A percentile compares a stretch with the other conserved stretches of the same genome.
Conservation (phyloP, 176 grass and related monocot genomes). For the Coix lacrymajobi region DNA sequence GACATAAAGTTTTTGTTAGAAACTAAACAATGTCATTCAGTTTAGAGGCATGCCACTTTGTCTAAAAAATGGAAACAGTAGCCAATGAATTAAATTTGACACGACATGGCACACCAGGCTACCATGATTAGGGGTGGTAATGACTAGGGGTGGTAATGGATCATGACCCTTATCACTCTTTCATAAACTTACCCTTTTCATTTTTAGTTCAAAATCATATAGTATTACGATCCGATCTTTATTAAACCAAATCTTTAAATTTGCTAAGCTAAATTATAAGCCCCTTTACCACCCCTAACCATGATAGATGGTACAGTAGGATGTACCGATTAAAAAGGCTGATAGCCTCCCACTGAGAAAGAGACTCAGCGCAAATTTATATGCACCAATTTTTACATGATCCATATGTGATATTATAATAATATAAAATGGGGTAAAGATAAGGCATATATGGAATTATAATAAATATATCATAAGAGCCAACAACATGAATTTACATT, state of each 20-base stretch:
- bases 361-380: neutral
- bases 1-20: too few relatives aligned
- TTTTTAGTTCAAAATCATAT: too few relatives aligned
- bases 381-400: neutral
- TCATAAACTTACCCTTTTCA: too few relatives aligned
- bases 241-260: too few relatives aligned
- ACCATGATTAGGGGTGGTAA: too few relatives aligned
- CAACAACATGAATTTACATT: conserved; percentile 37
- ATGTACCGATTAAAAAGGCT: neutral
- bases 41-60: neutral
- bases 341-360: neutral
- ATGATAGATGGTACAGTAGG: neutral
- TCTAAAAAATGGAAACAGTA: neutral
- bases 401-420: neutral
- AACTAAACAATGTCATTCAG: too few relatives aligned
- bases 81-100: neutral
- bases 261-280: too few relatives aligned
- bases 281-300: too few relatives aligned
- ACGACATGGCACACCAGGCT: neutral
- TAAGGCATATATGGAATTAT: neutral
- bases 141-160: too few relatives aligned
- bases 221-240: too few relatives aligned
- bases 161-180: too few relatives aligned
- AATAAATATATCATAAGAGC: neutral
- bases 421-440: neutral